phyloP scores from a whole-genome alignment of 1,139 yeast species.

The Pichia sp. region DNA sequence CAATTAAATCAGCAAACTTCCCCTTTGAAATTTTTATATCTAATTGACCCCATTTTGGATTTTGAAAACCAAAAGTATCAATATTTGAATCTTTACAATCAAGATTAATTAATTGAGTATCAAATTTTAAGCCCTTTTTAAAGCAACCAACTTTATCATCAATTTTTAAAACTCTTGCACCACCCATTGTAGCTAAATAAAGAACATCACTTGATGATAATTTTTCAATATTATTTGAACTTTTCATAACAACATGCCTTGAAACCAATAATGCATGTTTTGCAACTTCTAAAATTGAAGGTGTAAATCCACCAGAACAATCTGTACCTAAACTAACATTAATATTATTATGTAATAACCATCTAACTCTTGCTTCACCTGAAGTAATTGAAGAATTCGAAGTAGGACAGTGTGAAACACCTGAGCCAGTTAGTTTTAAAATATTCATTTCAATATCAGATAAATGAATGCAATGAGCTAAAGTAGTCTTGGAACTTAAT shows the following conservation, averaged over 20 bases:
- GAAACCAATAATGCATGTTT: conserved; percentile 79
- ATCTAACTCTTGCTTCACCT: conserved; percentile 83
- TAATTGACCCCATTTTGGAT: conserved; percentile 27
- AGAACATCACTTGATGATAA: conserved; percentile 66
- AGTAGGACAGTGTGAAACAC: conserved; percentile 91
- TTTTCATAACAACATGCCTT: conserved; percentile 71
- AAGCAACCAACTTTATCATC: conserved; percentile 61
- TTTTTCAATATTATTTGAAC: conserved; percentile 39
- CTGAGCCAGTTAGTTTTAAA: conserved; percentile 50
- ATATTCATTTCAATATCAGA: conserved; percentile 55
- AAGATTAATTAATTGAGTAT: conserved; percentile 73
- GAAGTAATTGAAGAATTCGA: conserved; percentile 85
- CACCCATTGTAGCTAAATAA: conserved; percentile 82
- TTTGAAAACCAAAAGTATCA: conserved; percentile 73
- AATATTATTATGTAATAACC: conserved; percentile 58
- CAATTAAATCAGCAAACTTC: conserved; percentile 49
- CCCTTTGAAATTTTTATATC: conserved; percentile 14
- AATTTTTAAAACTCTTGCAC: conserved; percentile 72
- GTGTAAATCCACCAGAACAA: conserved; percentile 85
- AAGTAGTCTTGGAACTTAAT: conserved; percentile 57
- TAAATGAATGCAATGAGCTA: conserved; percentile 88
- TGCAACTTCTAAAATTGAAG: conserved; percentile 69
- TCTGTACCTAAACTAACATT: conserved; percentile 89
- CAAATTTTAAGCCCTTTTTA: conserved; percentile 72
- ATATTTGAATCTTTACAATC: conserved; percentile 46